phyloP scores from a whole-genome alignment of 1,284 basidiomycete genomes.

The Afroboletus lepidellus region DNA sequence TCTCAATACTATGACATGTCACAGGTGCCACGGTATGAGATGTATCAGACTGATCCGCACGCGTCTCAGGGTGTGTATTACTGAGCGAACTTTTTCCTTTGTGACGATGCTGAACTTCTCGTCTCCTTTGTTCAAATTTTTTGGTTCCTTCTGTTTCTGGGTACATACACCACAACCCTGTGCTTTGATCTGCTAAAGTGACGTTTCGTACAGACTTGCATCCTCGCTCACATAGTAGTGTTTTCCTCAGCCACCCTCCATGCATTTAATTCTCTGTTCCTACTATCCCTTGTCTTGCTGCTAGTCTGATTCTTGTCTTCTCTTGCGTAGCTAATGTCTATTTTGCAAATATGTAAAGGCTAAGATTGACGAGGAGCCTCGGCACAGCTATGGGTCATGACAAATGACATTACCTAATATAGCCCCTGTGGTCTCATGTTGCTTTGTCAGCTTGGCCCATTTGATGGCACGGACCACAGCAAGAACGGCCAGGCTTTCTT shows the following conservation, averaged over 20 bases:
- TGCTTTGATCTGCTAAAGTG: slow-evolving; percentile 17
- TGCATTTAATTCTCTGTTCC: slow-evolving; percentile 17
- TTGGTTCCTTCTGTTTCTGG: slow-evolving; percentile 24
- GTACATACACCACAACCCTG: slow-evolving; percentile 25
- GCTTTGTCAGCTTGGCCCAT: slow-evolving; percentile 26
- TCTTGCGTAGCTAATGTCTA: slow-evolving; percentile 20
- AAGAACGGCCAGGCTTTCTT: slow-evolving; percentile 6
- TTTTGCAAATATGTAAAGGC: slow-evolving; percentile 8
- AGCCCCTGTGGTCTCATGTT: background rate
- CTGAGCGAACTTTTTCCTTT: slow-evolving; percentile 35
- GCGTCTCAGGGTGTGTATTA: slow-evolving; percentile 59
- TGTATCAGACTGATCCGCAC: slow-evolving; percentile 55
- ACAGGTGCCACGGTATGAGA: slow-evolving; percentile 62
- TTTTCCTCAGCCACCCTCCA: slow-evolving; percentile 13
- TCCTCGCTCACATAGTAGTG: slow-evolving; percentile 22
- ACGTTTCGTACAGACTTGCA: slow-evolving; percentile 30
- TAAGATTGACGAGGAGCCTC: background rate
- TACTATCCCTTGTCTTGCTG: slow-evolving; percentile 7
- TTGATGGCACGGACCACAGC: slow-evolving; percentile 17
- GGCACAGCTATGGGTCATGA: slow-evolving; percentile 8
- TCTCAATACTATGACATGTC: slow-evolving; percentile 64
- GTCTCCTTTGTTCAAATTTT: slow-evolving; percentile 15
- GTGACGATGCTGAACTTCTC: slow-evolving; percentile 11
- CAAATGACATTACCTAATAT: too few species aligned
- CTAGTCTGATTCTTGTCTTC: slow-evolving; percentile 5